Evolutionary conservation across 2,329 filamentous ascomycete genomes (phyloP), one percentile per base, ranked within the genome.

Genomic region (Cladosporium sphaerospermum): DNA sequence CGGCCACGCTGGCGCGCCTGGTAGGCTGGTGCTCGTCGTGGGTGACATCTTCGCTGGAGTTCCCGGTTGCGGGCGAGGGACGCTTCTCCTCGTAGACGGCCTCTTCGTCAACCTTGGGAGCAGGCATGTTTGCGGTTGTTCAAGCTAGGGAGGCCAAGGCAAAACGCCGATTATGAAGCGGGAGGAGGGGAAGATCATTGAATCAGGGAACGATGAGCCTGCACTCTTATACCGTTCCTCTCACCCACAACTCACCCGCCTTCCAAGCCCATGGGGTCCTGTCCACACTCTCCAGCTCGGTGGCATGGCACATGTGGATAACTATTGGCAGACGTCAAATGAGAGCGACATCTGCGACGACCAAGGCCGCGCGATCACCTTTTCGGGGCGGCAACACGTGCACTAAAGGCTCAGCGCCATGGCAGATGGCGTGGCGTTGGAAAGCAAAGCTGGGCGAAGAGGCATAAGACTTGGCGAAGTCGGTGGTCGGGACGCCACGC

Each of bases 1-100:
- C 59, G 34, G 47, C 47, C 9, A 51, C 18, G 41, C 57, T 62
- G 18, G 59, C 47, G 13, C 56, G 56, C 19, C 48, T 31, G 14
- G 51, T 13, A 6, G 42, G 9, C 31, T 36, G 46, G 33, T 42
- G 52, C 16, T 43, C 45, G 16, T 54, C 40, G 54, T 19, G 51
- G 45, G 56, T 51, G 23, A 16, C 55, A 44, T 43, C 47, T 39
- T 43, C 53, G 37, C 19, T 60, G 34, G 40, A 56, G 39, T 50
- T 54, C 18, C 33, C 48, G 32, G 23, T 57, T 18, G 16, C 54
- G 50, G 45, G 49, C 41, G 50, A 34, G 33, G 44, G 42, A 14
- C 42, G 44, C 43, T 53, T 47, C 34, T 53, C 42, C 14, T 53
- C 43, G 43, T 54, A 47, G 31, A 54, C 31, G 16, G 52, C 43